phyloP scores from a whole-genome alignment of 2,329 filamentous ascomycete species.

The Aureobasidium lini region DNA sequence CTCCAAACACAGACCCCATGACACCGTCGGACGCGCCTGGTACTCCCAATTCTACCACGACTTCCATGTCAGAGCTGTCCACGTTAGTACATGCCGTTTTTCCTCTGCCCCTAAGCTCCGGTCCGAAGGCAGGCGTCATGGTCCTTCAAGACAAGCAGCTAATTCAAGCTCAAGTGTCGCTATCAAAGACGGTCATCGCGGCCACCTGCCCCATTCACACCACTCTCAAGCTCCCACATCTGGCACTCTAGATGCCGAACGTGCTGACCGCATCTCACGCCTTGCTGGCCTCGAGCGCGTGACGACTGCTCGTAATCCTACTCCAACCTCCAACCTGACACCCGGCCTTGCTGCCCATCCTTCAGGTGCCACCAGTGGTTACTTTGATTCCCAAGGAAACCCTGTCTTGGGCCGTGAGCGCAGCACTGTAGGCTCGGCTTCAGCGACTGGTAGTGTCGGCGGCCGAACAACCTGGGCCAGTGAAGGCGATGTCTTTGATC shows the following conservation, averaged over 20 bases:
- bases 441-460: constrained; percentile 72
- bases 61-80: constrained; percentile 82
- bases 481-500: constrained; percentile 52
- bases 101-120: background rate
- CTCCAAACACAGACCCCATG: constrained; percentile 59
- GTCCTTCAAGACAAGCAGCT: background rate
- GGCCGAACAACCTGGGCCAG: constrained; percentile 63
- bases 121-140: no score
- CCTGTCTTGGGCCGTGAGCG: constrained; percentile 59
- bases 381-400: constrained; percentile 73
- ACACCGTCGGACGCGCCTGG: constrained; percentile 87
- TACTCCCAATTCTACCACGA: constrained; percentile 87
- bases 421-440: constrained; percentile 86
- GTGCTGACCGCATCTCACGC: constrained; percentile 89
- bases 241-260: constrained; percentile 75
- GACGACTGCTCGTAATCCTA: constrained; percentile 57
- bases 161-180: constrained; percentile 47
- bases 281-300: constrained; percentile 87
- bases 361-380: constrained; percentile 42
- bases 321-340: constrained; percentile 35
- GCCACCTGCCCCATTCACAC: constrained; percentile 59
- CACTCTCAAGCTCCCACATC: constrained; percentile 34
- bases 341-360: constrained; percentile 40
- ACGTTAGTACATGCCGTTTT: constrained; percentile 38
- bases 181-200: constrained; percentile 92